Conservation (phyloP, 805 yeast genomes). For the Saturnispora dispora region DNA sequence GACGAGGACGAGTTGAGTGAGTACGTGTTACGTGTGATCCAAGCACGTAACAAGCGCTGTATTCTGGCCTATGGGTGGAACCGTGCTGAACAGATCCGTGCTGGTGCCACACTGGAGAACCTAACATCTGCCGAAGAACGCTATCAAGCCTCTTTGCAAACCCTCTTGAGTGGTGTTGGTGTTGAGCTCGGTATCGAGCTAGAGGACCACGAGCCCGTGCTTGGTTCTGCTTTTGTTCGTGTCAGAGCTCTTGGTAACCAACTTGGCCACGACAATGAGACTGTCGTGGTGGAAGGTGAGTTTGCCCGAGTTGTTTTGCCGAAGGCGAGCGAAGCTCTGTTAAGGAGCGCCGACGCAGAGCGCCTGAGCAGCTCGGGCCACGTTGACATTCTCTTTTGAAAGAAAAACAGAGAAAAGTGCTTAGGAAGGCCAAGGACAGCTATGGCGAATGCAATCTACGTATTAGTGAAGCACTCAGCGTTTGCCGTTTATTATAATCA, state of each 20-base stretch:
- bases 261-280: neutral
- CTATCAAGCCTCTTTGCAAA: conserved; percentile 62
- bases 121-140: conserved; percentile 74
- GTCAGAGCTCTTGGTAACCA: neutral
- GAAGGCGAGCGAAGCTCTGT: conserved; percentile 1
- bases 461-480: conserved; percentile 3
- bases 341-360: conserved; percentile 8
- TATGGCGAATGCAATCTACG: conserved; percentile 2
- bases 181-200: conserved; percentile 65
- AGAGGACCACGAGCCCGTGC: conserved; percentile 43
- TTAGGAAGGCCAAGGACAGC: neutral
- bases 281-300: conserved; percentile 5
- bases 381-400: conserved; percentile 6
- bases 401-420: neutral
- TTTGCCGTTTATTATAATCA: conserved; percentile 5
- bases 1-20: conserved; percentile 1
- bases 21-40: neutral
- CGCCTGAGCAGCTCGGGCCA: conserved; percentile 7
- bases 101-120: conserved; percentile 34
- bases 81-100: conserved; percentile 65
- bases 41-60: conserved; percentile 63
- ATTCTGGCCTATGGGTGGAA: conserved; percentile 66
- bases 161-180: conserved; percentile 63
- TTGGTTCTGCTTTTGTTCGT: neutral
- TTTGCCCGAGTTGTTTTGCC: conserved; percentile 2